Evolutionary conservation across 1,139 yeast species (phyloP).

Genomic region (Saccharomyces hybrid): DNA sequence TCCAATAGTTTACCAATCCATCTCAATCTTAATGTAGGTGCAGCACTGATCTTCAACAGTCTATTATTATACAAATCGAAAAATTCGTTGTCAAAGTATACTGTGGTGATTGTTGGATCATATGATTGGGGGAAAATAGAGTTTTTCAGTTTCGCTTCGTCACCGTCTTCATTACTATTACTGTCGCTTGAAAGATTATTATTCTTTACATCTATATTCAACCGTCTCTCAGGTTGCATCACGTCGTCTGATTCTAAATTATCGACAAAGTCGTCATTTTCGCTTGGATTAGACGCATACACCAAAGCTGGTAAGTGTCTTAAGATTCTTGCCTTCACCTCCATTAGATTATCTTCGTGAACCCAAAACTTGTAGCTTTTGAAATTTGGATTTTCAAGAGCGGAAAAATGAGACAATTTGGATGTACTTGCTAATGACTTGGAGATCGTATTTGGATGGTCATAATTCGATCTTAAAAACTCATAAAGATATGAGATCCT

Average conservation of each 20-base stretch:
- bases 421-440: conserved; percentile 27
- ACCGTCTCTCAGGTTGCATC: background rate
- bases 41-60: conserved; percentile 58
- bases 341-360: conserved; percentile 96
- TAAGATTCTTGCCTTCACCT: conserved; percentile 85
- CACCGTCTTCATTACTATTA: conserved; percentile 35
- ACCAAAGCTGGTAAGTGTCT: conserved; percentile 90
- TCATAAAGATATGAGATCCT: conserved; percentile 76
- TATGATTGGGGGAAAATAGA: conserved; percentile 33
- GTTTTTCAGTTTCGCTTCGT: conserved; percentile 12
- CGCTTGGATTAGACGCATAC: conserved; percentile 42
- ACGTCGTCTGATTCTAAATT: conserved; percentile 31
- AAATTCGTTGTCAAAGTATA: conserved; percentile 77
- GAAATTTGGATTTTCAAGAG: conserved; percentile 34
- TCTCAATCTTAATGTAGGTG: conserved; percentile 73
- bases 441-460: conserved; percentile 17
- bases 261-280: conserved; percentile 28
- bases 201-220: conserved; percentile 29
- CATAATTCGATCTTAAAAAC: conserved; percentile 45
- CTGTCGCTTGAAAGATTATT: conserved; percentile 22
- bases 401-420: conserved; percentile 25
- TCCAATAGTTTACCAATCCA: conserved; percentile 83
- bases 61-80: conserved; percentile 84
- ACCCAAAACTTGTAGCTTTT: conserved; percentile 90
- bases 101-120: conserved; percentile 78